Conservation (phyloP, 2,329 filamentous ascomycete genomes). For the Epichloe bromicola region DNA sequence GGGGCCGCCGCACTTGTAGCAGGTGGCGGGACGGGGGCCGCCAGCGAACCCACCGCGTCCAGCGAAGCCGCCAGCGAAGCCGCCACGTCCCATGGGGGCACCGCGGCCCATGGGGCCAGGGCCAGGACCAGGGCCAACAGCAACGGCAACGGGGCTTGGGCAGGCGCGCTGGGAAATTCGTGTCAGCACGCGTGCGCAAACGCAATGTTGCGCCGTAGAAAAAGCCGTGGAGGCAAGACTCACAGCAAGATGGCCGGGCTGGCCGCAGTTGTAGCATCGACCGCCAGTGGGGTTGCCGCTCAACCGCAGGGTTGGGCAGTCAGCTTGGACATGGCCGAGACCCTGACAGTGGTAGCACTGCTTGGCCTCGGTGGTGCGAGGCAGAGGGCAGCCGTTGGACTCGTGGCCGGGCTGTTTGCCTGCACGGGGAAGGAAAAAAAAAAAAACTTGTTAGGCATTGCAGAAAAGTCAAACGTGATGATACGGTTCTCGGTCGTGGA, state of each 20-base stretch:
- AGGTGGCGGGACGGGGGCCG: slow-evolving; percentile 55
- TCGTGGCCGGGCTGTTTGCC: slow-evolving; percentile 90
- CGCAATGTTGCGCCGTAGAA: too few relatives aligned
- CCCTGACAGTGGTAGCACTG: slow-evolving; percentile 99
- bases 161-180: slow-evolving; percentile 53
- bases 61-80: slow-evolving; percentile 31
- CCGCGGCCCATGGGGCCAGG: slow-evolving; percentile 49
- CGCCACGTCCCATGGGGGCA: slow-evolving; percentile 49
- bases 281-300: slow-evolving; percentile 71
- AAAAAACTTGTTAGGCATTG: background rate
- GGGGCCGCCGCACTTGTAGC: slow-evolving; percentile 69
- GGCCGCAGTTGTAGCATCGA: slow-evolving; percentile 93
- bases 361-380: slow-evolving; percentile 95
- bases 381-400: slow-evolving; percentile 93
- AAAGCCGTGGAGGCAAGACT: slow-evolving; percentile 14
- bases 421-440: slow-evolving; percentile 13
- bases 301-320: slow-evolving; percentile 91
- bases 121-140: slow-evolving; percentile 19
- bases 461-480: background rate
- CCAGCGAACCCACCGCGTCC: slow-evolving; percentile 65
- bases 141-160: slow-evolving; percentile 51
- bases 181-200: slow-evolving; percentile 7
- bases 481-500: background rate
- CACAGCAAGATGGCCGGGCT: slow-evolving; percentile 84
- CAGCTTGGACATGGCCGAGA: slow-evolving; percentile 93